Evolutionary conservation across 345 rosid species (phyloP).

Genomic region (Ceriops zippeliana): DNA sequence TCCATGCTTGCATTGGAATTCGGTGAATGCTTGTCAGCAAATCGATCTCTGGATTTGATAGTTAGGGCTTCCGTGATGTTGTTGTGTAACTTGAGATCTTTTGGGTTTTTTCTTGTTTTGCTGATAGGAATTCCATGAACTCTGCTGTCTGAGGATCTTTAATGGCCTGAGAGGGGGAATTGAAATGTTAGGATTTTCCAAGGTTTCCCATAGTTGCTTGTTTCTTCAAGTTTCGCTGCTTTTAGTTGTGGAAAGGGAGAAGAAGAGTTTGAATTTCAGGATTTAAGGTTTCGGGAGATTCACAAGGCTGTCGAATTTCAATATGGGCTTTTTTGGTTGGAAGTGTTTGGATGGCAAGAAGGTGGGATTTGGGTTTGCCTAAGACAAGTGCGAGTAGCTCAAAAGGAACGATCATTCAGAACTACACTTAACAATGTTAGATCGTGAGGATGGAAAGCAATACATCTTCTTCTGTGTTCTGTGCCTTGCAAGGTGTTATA

Average conservation of each 20-base stretch:
- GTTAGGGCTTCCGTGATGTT: conserved; percentile 22
- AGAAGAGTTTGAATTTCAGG: neutral
- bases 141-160: too few relatives aligned
- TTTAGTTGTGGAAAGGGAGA: neutral
- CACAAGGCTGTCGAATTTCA: neutral
- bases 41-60: conserved; percentile 5
- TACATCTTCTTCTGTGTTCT: conserved; percentile 77
- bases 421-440: conserved; percentile 59
- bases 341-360: conserved; percentile 51
- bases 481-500: conserved; percentile 83
- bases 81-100: conserved; percentile 20
- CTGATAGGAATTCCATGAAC: too few relatives aligned
- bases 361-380: conserved; percentile 50
- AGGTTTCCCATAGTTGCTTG: conserved; percentile 12
- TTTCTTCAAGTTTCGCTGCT: conserved; percentile 14
- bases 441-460: conserved; percentile 70
- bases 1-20: neutral
- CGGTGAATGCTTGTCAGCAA: conserved; percentile 2
- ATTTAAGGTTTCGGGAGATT: neutral
- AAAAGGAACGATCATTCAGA: conserved; percentile 63
- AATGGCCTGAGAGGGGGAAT: neutral
- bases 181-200: conserved; percentile 15
- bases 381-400: conserved; percentile 41
- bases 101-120: conserved; percentile 16
- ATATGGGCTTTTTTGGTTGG: conserved; percentile 24